These are phyloP conservation scores for Pleurotus cornucopiae DNA, from an alignment of 768 basidiomycete species.

Conservation along the genomic window DNA sequence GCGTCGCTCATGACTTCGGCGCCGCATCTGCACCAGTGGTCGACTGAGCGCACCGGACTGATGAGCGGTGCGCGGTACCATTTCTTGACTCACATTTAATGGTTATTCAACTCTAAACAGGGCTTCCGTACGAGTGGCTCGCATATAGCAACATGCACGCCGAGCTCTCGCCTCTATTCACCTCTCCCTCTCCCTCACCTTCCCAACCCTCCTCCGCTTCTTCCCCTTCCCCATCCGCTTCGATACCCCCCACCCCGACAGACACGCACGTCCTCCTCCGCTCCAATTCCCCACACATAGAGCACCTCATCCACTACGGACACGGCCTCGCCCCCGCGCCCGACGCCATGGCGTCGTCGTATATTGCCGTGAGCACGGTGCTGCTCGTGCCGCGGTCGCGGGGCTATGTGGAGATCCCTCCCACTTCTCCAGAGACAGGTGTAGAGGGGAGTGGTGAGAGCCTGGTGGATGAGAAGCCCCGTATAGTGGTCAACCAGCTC, in stretches of 20 bases:
- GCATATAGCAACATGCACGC: slow-evolving; percentile 7
- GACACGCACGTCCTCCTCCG: slow-evolving; percentile 3
- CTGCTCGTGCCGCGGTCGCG: slow-evolving; percentile 2
- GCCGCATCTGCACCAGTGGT: slow-evolving; percentile 3
- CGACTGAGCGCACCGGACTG: not conserved
- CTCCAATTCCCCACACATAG: not conserved
- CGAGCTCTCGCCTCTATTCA: not conserved
- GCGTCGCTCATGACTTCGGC: slow-evolving; percentile 1
- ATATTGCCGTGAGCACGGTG: not conserved
- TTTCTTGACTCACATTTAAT: too few species aligned
- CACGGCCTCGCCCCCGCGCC: slow-evolving; percentile 5
- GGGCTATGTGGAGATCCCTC: not conserved
- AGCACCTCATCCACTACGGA: slow-evolving; percentile 7
- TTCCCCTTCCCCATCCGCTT: not conserved
- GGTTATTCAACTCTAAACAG: too few species aligned
- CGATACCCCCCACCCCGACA: not conserved
- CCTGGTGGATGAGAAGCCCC: not conserved
- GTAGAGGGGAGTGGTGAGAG: too few species aligned
- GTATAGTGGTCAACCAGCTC: slow-evolving; percentile 4
- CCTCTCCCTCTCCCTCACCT: not conserved
- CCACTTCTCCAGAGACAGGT: not conserved
- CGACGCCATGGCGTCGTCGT: slow-evolving; percentile 1
- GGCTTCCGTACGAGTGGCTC: slow-evolving; percentile 1
- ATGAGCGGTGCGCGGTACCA: not conserved
- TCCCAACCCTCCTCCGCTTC: not conserved